phyloP scores from a whole-genome alignment of 179 eudicot species.

The Silene noctiflora region DNA sequence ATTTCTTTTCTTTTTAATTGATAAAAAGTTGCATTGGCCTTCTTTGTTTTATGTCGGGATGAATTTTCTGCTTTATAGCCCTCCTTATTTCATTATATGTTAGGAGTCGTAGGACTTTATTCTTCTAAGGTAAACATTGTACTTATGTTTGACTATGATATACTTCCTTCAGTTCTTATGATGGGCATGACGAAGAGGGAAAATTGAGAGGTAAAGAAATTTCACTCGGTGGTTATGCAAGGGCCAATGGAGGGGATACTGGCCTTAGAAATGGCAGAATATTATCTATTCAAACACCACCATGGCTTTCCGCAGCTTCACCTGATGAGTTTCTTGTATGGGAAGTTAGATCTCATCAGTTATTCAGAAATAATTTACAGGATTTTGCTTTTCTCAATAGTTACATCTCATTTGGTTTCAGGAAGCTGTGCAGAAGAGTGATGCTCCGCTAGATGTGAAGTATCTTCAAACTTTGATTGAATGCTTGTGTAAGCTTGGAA shows the following conservation, averaged over 20 bases:
- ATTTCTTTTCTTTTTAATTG: neutral
- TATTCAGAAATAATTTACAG: conserved; percentile 3
- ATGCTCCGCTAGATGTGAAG: conserved; percentile 82
- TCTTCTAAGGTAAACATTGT: conserved; percentile 11
- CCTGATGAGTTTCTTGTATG: conserved; percentile 97
- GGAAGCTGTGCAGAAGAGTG: conserved; percentile 89
- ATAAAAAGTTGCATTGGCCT: neutral
- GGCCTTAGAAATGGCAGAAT: conserved; percentile 43
- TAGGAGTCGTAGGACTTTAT: neutral
- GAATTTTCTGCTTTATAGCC: neutral
- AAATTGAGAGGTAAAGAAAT: conserved; percentile 44
- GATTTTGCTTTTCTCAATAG: conserved; percentile 14
- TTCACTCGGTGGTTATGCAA: conserved; percentile 13
- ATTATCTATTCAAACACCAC: conserved; percentile 62
- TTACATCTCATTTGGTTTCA: conserved; percentile 31
- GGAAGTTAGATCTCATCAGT: conserved; percentile 6
- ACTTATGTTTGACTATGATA: conserved; percentile 15
- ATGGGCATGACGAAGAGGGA: conserved; percentile 73
- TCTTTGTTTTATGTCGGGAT: neutral
- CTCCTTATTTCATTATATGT: neutral
- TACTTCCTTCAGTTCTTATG: conserved; percentile 52
- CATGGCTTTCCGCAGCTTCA: conserved; percentile 82
- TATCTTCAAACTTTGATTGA: conserved; percentile 92
- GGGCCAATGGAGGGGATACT: conserved; percentile 60
- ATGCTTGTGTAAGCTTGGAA: conserved; percentile 94